Evolutionary conservation across 2,329 filamentous ascomycete genomes (phyloP).

Genomic region (Piedraia hortae): DNA sequence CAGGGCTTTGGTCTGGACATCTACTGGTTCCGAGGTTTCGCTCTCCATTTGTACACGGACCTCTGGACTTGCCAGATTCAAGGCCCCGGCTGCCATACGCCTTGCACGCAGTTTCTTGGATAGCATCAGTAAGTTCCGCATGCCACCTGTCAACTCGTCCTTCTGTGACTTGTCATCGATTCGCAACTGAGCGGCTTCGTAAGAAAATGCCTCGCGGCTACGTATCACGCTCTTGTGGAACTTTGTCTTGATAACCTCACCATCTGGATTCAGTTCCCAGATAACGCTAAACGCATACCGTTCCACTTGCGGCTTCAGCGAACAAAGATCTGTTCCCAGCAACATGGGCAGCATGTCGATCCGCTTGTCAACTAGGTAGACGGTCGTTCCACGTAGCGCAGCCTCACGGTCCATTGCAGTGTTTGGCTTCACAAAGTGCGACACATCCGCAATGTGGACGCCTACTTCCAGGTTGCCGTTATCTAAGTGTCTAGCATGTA

Average conservation of each 20-base stretch:
- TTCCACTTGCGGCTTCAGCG: slow-evolving; percentile 92
- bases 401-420: slow-evolving; percentile 95
- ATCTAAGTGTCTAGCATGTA: slow-evolving; percentile 58
- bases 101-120: slow-evolving; percentile 87
- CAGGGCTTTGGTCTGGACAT: slow-evolving; percentile 82
- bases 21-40: slow-evolving; percentile 83
- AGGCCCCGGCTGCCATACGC: slow-evolving; percentile 80
- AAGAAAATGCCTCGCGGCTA: slow-evolving; percentile 88
- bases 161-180: slow-evolving; percentile 74
- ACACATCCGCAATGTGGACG: slow-evolving; percentile 98
- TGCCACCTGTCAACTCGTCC: slow-evolving; percentile 71
- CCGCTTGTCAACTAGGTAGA: slow-evolving; percentile 94
- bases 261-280: slow-evolving; percentile 63
- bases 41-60: slow-evolving; percentile 87
- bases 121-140: slow-evolving; percentile 61
- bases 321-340: slow-evolving; percentile 85
- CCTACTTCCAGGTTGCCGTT: slow-evolving; percentile 93
- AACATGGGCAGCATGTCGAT: slow-evolving; percentile 98
- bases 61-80: slow-evolving; percentile 93
- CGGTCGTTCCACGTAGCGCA: slow-evolving; percentile 77
- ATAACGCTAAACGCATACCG: slow-evolving; percentile 27
- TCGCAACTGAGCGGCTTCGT: slow-evolving; percentile 79
- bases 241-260: slow-evolving; percentile 56
- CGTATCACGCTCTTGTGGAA: slow-evolving; percentile 98
- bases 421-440: slow-evolving; percentile 88